A percentile compares a stretch with the other conserved stretches of the same genome.
Evolutionary conservation across 805 yeast species (phyloP).

Genomic region (Saccharomyces paradoxus): DNA sequence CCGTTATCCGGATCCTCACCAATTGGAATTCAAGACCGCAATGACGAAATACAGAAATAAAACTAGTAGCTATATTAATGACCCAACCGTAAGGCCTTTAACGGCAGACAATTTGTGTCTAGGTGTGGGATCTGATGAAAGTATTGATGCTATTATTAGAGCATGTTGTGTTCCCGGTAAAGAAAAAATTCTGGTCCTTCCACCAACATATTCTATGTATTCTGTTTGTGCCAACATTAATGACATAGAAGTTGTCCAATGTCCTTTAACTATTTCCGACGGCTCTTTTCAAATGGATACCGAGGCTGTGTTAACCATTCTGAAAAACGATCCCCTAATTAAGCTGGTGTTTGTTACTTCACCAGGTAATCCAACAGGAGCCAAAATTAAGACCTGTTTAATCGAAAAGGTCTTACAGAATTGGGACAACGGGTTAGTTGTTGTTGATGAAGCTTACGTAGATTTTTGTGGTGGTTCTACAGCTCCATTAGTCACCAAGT

Average conservation of each 20-base stretch:
- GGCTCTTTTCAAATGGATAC: constrained; percentile 57
- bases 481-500: constrained; percentile 69
- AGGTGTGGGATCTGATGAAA: constrained; percentile 97
- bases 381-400: constrained; percentile 42
- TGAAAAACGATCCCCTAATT: constrained; percentile 51
- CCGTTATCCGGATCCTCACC: constrained; percentile 97
- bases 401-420: constrained; percentile 42
- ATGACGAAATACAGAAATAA: constrained; percentile 64
- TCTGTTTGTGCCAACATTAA: constrained; percentile 82
- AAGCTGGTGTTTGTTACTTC: constrained; percentile 81
- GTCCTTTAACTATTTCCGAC: constrained; percentile 53
- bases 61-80: constrained; percentile 13
- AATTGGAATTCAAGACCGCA: constrained; percentile 60
- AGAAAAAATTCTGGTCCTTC: constrained; percentile 77
- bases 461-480: constrained; percentile 77
- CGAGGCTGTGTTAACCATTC: constrained; percentile 42
- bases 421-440: constrained; percentile 67
- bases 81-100: constrained; percentile 26
- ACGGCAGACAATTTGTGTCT: constrained; percentile 68
- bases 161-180: constrained; percentile 75
- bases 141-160: constrained; percentile 81
- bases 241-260: constrained; percentile 69
- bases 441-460: constrained; percentile 91
- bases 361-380: constrained; percentile 95
- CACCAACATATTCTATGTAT: constrained; percentile 98